These are phyloP conservation scores for Penicillium coprophilum DNA, from an alignment of 495 filamentous ascomycete species.

Conservation along the genomic window DNA sequence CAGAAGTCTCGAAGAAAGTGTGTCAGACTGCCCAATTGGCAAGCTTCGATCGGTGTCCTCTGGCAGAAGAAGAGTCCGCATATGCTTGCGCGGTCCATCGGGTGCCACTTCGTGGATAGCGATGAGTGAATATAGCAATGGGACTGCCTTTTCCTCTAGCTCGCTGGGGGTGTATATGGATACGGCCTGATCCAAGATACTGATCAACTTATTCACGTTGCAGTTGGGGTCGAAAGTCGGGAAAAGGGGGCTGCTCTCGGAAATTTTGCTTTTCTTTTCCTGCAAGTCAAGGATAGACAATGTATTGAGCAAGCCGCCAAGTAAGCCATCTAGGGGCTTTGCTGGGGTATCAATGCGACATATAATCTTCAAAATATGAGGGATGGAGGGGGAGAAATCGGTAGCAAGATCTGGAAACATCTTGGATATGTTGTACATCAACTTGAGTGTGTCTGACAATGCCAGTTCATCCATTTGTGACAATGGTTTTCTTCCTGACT, in stretches of 20 bases:
- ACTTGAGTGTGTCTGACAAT: slow-evolving; percentile 78
- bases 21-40: slow-evolving; percentile 73
- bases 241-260: slow-evolving; percentile 57
- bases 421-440: slow-evolving; percentile 85
- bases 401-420: slow-evolving; percentile 59
- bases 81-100: slow-evolving; percentile 54
- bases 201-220: slow-evolving; percentile 68
- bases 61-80: slow-evolving; percentile 71
- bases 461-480: slow-evolving; percentile 75
- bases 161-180: slow-evolving; percentile 59
- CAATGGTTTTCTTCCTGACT: slow-evolving; percentile 39
- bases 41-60: slow-evolving; percentile 73
- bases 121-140: slow-evolving; percentile 70
- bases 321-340: slow-evolving; percentile 59
- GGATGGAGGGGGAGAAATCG: slow-evolving; percentile 65
- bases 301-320: slow-evolving; percentile 71
- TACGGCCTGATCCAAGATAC: slow-evolving; percentile 69
- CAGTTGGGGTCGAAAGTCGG: slow-evolving; percentile 60
- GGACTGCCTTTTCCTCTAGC: slow-evolving; percentile 66
- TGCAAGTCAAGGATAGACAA: slow-evolving; percentile 74
- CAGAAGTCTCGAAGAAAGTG: slow-evolving; percentile 74
- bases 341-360: slow-evolving; percentile 51
- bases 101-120: slow-evolving; percentile 74
- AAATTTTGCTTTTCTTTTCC: slow-evolving; percentile 43
- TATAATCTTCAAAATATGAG: slow-evolving; percentile 72